phyloP scores from a whole-genome alignment of 2,329 filamentous ascomycete genomes.

The Aspergillus uvarum region DNA sequence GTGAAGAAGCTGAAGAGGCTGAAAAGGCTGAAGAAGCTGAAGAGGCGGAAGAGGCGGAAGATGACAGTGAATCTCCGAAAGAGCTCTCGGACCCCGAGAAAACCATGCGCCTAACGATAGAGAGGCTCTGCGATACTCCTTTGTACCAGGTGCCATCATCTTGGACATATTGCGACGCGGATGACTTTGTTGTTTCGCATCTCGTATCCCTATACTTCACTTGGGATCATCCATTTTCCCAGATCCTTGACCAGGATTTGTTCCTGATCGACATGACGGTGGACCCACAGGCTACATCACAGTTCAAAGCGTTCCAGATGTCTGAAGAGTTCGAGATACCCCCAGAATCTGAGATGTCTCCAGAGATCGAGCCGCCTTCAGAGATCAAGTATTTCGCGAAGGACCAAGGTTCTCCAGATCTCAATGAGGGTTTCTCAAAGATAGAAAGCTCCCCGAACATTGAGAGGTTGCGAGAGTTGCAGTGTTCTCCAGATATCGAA shows the following conservation, averaged over 20 bases:
- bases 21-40: too few species aligned
- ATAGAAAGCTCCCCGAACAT: too few species aligned
- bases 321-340: too few species aligned
- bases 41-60: neutral
- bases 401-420: too few species aligned
- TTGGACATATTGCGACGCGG: slow-evolving; percentile 79
- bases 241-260: slow-evolving; percentile 76
- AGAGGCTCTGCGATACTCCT: slow-evolving; percentile 38
- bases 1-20: neutral
- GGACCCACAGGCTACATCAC: neutral
- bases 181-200: slow-evolving; percentile 73
- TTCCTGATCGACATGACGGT: slow-evolving; percentile 54
- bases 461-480: neutral
- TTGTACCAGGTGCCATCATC: slow-evolving; percentile 35
- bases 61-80: slow-evolving; percentile 11
- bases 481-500: neutral
- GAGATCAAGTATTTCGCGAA: too few species aligned
- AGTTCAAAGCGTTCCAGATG: neutral
- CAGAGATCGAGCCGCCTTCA: neutral
- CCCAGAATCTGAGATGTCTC: neutral
- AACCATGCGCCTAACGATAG: slow-evolving; percentile 31
- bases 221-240: slow-evolving; percentile 89
- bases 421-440: too few species aligned
- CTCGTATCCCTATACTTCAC: slow-evolving; percentile 90
- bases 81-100: slow-evolving; percentile 12